Base-by-base conservation (phyloP, 148 eudicot species). In the Rhododendron henanense region DNA sequence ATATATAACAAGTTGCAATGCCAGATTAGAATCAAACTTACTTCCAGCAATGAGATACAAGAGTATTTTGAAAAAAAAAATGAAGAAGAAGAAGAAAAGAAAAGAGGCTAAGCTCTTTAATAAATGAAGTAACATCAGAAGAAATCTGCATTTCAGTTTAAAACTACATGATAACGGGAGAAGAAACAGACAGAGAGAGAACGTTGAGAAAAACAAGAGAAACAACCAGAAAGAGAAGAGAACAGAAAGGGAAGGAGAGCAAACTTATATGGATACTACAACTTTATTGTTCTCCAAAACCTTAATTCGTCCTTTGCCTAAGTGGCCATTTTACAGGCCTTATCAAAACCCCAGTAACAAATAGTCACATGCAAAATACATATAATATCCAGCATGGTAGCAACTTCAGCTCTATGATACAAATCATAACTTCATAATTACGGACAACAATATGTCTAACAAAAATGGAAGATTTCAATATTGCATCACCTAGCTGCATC, bases 1-100 rank as follows among this genome's bases (percentile, higher is more conserved):
- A 90, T 28, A 47, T 47, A 47, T 9, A 87, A n/a, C 85, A 80
- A 39, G 77, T 82, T 85, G 50, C 19, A 81, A 18, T 85, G 57
- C 28, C 75, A 83, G 25, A 37, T 81, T 41, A 71, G 35, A 9
- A 16, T 63, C 71, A 73, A 41, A 81, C 79, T n/a, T 37, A 10
- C 21, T 74, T 74, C 19, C 67, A 0, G 47, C 14, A 85, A 25
- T 67, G 35, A 39, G 84, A 81, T 81, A 45, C 14, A 14, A 28
- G 39, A 81, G 37, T 82, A 39, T n/a, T 50, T 84, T 31, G 61
- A 11, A 50, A 33, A 4, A 47, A 50, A 8, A 51, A 37, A 37
- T 31, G 39, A 37, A 41, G 0, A 5, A 41, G 7, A 41, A 41
- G 45, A 39, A 23, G 11, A n/a, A 65, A 65, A 23, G 10, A 23